Conservation (phyloP, 2,329 filamentous ascomycete genomes). For the Biscogniauxia sp. region DNA sequence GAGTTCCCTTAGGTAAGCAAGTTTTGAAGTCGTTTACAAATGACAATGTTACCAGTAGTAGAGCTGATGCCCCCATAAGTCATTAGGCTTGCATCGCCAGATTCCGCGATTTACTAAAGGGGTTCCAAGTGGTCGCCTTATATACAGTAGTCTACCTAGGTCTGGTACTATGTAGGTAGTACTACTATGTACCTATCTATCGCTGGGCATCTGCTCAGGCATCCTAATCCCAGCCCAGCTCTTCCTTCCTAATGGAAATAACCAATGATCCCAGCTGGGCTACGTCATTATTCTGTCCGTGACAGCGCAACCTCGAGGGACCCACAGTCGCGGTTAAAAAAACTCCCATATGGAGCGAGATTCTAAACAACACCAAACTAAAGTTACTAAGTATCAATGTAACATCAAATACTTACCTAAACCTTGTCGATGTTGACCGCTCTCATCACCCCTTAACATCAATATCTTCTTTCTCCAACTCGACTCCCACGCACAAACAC, state of each 20-base stretch:
- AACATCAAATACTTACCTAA: no score
- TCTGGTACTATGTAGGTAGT: no score
- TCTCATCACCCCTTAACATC: neutral
- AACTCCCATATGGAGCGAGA: neutral
- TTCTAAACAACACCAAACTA: neutral
- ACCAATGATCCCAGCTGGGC: neutral
- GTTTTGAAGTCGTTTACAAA: no score
- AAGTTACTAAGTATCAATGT: no score
- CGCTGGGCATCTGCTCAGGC: no score
- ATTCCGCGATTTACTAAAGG: neutral
- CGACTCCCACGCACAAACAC: neutral
- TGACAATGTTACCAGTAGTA: neutral
- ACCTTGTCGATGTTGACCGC: no score
- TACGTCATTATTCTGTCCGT: conserved; percentile 8
- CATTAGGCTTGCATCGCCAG: neutral
- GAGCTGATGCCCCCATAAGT: neutral
- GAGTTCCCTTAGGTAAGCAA: no score
- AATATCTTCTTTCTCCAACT: neutral
- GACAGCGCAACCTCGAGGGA: neutral
- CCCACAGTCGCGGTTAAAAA: neutral
- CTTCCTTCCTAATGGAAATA: neutral
- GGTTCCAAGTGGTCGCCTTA: neutral
- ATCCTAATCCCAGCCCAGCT: no score
- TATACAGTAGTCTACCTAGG: no score
- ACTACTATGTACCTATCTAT: no score